Evolutionary conservation across 768 basidiomycete genomes (phyloP).

Genomic region (Hypholoma sublateritium): DNA sequence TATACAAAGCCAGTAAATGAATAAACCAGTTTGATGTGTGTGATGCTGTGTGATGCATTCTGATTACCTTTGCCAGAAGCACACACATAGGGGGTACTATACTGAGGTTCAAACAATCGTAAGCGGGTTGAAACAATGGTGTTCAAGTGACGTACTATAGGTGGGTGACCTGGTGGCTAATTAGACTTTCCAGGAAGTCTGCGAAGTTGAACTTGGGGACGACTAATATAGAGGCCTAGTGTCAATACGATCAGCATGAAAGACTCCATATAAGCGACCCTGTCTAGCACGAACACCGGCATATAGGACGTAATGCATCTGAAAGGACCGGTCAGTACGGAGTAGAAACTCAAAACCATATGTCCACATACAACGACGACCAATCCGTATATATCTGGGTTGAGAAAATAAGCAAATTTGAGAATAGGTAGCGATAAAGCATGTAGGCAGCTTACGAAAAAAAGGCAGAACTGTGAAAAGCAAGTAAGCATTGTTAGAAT

Average conservation of each 20-base stretch:
- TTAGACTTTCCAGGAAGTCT: conserved; percentile 54
- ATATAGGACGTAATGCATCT: conserved; percentile 57
- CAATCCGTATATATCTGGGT: conserved; percentile 59
- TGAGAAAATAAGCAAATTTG: neutral
- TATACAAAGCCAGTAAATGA: conserved; percentile 17
- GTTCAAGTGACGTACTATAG: conserved; percentile 41
- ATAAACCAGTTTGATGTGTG: neutral
- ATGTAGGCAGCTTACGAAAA: conserved; percentile 40
- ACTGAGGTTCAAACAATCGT: conserved; percentile 26
- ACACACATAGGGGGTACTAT: conserved; percentile 69
- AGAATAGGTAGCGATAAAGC: neutral
- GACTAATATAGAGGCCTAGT: conserved; percentile 55
- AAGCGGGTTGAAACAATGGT: neutral
- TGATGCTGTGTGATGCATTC: neutral
- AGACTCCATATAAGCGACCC: neutral
- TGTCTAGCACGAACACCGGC: conserved; percentile 37
- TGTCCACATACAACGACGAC: conserved; percentile 47
- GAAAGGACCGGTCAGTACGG: neutral
- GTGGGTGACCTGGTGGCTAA: conserved; percentile 53
- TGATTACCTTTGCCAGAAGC: conserved; percentile 59
- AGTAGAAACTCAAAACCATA: neutral
- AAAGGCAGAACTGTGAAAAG: conserved; percentile 50
- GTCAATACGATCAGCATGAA: neutral
- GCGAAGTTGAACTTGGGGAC: conserved; percentile 63
- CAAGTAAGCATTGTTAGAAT: neutral